Percentiles rank a stretch among this genome's conserved stretches.
phyloP scores from a whole-genome alignment of 176 grass and related monocot genomes.

The Olyra latifolia region DNA sequence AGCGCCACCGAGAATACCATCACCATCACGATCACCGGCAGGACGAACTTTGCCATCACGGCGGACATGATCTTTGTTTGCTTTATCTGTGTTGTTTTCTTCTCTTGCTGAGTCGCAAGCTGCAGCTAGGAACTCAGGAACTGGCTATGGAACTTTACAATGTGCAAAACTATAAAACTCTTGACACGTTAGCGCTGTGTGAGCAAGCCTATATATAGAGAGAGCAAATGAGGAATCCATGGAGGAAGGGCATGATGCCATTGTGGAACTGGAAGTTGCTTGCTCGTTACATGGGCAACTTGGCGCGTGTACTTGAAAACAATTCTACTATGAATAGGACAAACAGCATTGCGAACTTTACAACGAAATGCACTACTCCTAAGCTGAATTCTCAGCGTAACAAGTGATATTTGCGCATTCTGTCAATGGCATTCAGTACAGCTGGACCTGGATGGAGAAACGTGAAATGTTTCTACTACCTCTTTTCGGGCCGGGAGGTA shows the following conservation, averaged over 20 bases:
- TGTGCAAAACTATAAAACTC: not conserved
- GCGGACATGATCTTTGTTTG: conserved; percentile 19
- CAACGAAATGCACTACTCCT: not conserved
- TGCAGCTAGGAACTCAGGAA: not conserved
- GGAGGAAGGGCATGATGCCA: not conserved
- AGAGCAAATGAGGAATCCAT: too few species aligned
- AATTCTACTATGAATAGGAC: not conserved
- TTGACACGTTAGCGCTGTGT: not conserved
- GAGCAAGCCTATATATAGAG: conserved; percentile 11
- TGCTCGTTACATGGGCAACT: conserved; percentile 21
- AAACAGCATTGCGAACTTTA: not conserved
- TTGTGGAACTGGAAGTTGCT: conserved; percentile 21
- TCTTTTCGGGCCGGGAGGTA: not conserved
- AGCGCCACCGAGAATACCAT: conserved; percentile 27
- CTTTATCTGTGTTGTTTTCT: not conserved
- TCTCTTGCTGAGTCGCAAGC: not conserved
- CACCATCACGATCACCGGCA: conserved; percentile 26
- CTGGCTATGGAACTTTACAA: not conserved
- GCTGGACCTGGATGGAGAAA: not conserved
- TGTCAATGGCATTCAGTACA: not conserved
- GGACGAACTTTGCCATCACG: conserved; percentile 10
- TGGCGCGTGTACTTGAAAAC: conserved; percentile 12
- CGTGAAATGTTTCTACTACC: not conserved
- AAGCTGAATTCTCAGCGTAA: not conserved
- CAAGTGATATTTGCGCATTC: not conserved